phyloP scores from a whole-genome alignment of 2,329 filamentous ascomycete genomes.

The Apiospora marii region DNA sequence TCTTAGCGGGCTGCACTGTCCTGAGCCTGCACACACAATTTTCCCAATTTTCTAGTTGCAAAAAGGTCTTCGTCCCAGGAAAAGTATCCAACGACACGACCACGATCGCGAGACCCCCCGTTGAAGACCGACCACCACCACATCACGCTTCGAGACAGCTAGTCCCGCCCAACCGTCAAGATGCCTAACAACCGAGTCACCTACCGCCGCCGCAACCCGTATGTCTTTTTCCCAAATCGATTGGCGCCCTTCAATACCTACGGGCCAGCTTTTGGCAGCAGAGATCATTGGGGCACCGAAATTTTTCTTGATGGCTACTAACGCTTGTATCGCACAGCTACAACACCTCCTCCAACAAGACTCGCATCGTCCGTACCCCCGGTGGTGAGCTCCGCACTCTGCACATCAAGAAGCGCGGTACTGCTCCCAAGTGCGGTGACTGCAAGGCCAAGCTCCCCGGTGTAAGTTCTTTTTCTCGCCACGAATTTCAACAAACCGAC shows the following conservation, averaged over 20 bases:
- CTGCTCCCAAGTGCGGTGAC: conserved; percentile 98
- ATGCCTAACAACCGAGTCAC: conserved; percentile 68
- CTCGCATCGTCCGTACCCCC: conserved; percentile 94
- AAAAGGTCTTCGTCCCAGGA: conserved; percentile 20
- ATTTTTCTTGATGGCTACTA: conserved; percentile 17
- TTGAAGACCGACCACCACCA: conserved; percentile 36
- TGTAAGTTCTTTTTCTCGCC: conserved; percentile 70
- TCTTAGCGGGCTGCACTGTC: conserved; percentile 21
- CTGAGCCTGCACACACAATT: conserved; percentile 22
- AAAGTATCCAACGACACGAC: conserved; percentile 25
- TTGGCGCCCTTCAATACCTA: not conserved
- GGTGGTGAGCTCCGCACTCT: conserved; percentile 95
- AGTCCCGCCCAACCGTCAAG: conserved; percentile 49
- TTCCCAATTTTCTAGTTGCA: conserved; percentile 18
- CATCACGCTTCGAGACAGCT: conserved; percentile 37
- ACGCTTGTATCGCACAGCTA: conserved; percentile 65
- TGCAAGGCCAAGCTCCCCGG: conserved; percentile 97
- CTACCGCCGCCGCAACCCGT: conserved; percentile 83
- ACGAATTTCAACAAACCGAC: conserved; percentile 9
- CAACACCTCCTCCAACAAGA: conserved; percentile 98
- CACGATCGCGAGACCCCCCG: conserved; percentile 39
- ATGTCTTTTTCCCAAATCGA: conserved; percentile 51
- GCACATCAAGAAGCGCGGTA: conserved; percentile 99
- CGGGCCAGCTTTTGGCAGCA: not conserved
- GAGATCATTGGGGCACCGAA: not conserved